phyloP scores from a whole-genome alignment of 345 rosid genomes.

The Sonneratia caseolaris region DNA sequence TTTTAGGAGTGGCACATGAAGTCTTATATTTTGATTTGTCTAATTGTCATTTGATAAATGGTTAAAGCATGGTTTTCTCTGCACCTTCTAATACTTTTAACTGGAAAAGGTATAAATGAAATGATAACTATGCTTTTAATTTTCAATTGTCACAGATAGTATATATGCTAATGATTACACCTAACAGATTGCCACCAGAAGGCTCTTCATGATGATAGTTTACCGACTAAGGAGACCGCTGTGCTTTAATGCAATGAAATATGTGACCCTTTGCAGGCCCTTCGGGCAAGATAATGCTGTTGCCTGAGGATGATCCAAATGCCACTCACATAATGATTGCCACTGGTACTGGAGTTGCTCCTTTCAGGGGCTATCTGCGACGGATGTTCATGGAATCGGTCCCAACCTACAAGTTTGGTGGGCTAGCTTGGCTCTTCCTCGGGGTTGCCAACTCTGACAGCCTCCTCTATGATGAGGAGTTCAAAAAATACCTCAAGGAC shows the following conservation, averaged over 20 bases:
- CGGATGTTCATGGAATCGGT: conserved; percentile 97
- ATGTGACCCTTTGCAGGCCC: conserved; percentile 54
- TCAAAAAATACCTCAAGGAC: conserved; percentile 60
- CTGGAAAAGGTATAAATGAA: not conserved
- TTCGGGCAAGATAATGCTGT: conserved; percentile 91
- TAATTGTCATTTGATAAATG: not conserved
- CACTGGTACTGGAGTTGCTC: conserved; percentile 95
- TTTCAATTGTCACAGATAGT: not conserved
- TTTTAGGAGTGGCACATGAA: not conserved
- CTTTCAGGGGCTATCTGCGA: conserved; percentile 81
- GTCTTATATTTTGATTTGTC: not conserved
- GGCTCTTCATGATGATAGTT: not conserved
- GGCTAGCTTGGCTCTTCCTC: conserved; percentile 96
- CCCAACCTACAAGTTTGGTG: conserved; percentile 64
- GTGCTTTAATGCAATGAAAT: not conserved
- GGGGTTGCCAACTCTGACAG: conserved; percentile 97
- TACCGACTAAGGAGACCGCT: not conserved
- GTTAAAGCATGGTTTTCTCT: not conserved
- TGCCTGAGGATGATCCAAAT: conserved; percentile 76
- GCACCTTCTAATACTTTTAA: not conserved
- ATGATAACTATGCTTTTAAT: not conserved
- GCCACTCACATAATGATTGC: conserved; percentile 97
- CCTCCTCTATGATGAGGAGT: conserved; percentile 88
- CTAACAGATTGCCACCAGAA: not conserved
- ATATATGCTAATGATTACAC: not conserved